phyloP scores from a whole-genome alignment of 2,329 filamentous ascomycete genomes.

The Macrophomina phaseolina region DNA sequence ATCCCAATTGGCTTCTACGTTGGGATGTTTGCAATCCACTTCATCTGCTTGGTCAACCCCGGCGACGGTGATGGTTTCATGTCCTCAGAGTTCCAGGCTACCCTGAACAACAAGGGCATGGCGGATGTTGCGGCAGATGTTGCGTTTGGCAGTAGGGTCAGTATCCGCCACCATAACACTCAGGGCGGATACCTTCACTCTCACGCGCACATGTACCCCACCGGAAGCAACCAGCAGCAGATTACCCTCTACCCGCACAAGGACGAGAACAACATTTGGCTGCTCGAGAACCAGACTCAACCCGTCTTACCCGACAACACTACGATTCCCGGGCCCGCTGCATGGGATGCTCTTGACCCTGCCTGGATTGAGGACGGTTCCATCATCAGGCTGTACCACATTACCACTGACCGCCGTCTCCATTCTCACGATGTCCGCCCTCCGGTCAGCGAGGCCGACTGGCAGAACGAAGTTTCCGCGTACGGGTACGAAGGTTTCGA shows the following conservation, averaged over 20 bases:
- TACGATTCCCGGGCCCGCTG: constrained; percentile 77
- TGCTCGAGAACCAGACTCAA: constrained; percentile 95
- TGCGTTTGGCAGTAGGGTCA: constrained; percentile 83
- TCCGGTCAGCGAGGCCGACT: constrained; percentile 56
- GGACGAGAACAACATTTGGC: constrained; percentile 96
- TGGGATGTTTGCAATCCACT: constrained; percentile 97
- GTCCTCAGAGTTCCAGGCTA: constrained; percentile 98
- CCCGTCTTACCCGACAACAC: constrained; percentile 78
- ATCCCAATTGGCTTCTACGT: constrained; percentile 92
- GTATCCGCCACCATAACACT: constrained; percentile 91
- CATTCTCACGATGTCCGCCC: constrained; percentile 92
- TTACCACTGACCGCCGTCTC: constrained; percentile 81
- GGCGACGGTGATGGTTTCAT: constrained; percentile 99
- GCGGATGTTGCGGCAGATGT: constrained; percentile 92
- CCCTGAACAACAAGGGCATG: constrained; percentile 96
- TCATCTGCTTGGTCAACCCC: constrained; percentile 88
- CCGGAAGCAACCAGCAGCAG: constrained; percentile 97
- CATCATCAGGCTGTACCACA: constrained; percentile 82
- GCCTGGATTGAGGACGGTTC: constrained; percentile 79
- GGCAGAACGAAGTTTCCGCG: constrained; percentile 95
- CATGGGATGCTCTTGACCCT: constrained; percentile 79
- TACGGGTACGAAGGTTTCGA: constrained; percentile 98
- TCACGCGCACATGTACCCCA: constrained; percentile 96
- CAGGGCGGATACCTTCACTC: constrained; percentile 98
- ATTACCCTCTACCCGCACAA: constrained; percentile 98